A percentile compares a stretch with the other conserved stretches of the same genome.
Conservation (phyloP, 768 basidiomycete genomes). For the Tylopilus vinaceipallidus region DNA sequence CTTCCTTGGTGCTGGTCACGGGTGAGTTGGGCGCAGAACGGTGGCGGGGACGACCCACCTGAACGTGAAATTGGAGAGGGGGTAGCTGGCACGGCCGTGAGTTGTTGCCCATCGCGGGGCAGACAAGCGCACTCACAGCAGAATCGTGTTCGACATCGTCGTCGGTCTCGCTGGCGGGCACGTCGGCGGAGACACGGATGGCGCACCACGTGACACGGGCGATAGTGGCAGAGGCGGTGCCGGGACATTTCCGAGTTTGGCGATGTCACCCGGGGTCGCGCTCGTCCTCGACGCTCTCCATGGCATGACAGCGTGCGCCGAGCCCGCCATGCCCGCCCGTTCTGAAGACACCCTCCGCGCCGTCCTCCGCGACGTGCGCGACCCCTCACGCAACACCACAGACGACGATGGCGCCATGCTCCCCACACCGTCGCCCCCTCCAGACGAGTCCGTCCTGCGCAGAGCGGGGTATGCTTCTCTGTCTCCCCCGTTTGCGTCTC, state of each 20-base stretch:
- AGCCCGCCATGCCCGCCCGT: conserved; percentile 9
- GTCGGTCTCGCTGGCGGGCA: conserved; percentile 26
- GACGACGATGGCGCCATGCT: conserved; percentile 15
- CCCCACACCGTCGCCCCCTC: conserved; percentile 25
- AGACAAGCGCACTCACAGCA: too few relatives aligned
- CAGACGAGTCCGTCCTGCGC: conserved; percentile 43
- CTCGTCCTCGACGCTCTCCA: not conserved
- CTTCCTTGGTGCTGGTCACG: conserved; percentile 78
- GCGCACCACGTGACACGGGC: conserved; percentile 13
- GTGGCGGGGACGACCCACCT: conserved; percentile 44
- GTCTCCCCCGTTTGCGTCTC: not conserved
- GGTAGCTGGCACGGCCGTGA: conserved; percentile 54
- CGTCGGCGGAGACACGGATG: conserved; percentile 6
- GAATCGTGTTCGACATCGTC: conserved; percentile 48
- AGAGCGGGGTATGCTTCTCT: conserved; percentile 50
- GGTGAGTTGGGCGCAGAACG: conserved; percentile 10
- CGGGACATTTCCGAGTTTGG: conserved; percentile 9
- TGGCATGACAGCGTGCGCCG: not conserved
- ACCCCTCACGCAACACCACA: not conserved
- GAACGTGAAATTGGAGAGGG: conserved; percentile 89
- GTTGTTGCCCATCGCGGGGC: conserved; percentile 44
- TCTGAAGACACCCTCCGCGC: not conserved
- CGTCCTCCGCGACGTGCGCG: not conserved
- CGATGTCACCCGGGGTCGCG: not conserved
- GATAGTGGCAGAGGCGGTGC: not conserved